Conservation (phyloP, 164 flowering plant genomes). For the Pachysandra terminalis region DNA sequence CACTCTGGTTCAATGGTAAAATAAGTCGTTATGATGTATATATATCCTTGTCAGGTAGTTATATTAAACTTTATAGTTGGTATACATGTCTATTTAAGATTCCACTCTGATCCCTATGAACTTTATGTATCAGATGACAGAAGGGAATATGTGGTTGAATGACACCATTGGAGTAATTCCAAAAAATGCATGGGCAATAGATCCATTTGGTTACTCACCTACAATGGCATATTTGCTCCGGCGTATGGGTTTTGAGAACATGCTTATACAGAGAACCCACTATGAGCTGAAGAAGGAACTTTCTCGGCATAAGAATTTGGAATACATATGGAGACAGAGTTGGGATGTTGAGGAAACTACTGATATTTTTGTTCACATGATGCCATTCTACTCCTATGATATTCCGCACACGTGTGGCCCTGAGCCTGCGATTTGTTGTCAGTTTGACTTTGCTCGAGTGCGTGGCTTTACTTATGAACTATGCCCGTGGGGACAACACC, state of each 20-base stretch:
- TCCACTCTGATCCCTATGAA: conserved; percentile 8
- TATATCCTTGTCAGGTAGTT: not conserved
- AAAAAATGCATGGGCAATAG: conserved; percentile 97
- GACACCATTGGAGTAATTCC: conserved; percentile 91
- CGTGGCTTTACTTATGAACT: conserved; percentile 64
- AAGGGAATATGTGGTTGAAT: conserved; percentile 98
- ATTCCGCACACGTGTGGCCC: conserved; percentile 99
- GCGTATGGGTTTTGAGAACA: conserved; percentile 97
- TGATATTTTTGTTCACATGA: conserved; percentile 98
- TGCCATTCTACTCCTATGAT: conserved; percentile 98
- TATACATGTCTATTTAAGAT: not conserved
- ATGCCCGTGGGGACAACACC: conserved; percentile 89
- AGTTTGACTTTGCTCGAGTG: conserved; percentile 94
- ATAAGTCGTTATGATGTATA: not conserved
- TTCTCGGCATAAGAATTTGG: conserved; percentile 73
- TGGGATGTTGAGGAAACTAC: conserved; percentile 93
- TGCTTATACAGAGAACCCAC: conserved; percentile 98
- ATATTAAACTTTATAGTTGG: not conserved
- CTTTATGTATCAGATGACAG: conserved; percentile 64
- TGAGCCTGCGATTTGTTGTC: conserved; percentile 97
- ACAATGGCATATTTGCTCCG: conserved; percentile 99
- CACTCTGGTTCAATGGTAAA: not conserved
- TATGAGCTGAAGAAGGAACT: conserved; percentile 97
- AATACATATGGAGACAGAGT: conserved; percentile 92
- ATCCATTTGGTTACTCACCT: conserved; percentile 97